Evolutionary conservation across 495 filamentous ascomycete species (phyloP), one percentile per base, ranked within the genome.

Genomic region (Aspergillus olivimuriae): DNA sequence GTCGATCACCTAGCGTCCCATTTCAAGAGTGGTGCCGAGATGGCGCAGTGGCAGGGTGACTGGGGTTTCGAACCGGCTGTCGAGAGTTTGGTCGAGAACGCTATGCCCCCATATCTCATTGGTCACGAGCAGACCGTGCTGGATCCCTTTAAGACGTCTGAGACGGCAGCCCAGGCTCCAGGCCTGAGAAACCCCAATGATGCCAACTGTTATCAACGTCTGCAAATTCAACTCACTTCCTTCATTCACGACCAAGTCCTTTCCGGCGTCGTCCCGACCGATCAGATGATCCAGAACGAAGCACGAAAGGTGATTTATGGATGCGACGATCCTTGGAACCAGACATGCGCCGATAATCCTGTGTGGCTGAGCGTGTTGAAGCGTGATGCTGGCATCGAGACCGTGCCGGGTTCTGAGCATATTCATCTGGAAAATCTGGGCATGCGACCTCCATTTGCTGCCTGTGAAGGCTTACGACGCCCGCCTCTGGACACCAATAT

Each of bases 41-140:
- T 88, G 83, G 74, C 72, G 31, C 78, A 86, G 59, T 88, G 84
- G 84, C 80, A 82, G 66, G 83, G 84, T 52, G 83, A 84, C 58
- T 87, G 84, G 83, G 84, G 84, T 65, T 87, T 88, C 44, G 84
- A 88, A 40, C 71, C 70, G 4, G 70, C 73, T 26, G 77, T 88
- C 40, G 70, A 81, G 47, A 72, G 77, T 52, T 70, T 84, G 55
- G 79, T 87, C 46, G 82, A 86, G 57, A 86, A 85, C 55, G 80
- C 80, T 24, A 82, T 85, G 46, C 83, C 82, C 0, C 80, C 81
- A 12, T 83, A 69, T 43, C 55, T 75, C 31, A 75, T 72, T 48
- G 69, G 60, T 14, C 58, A 65, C 11, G 72, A 73, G 37, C 57
- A 60, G 44, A 47, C 51, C 6, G 58, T 57, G n/a, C 46, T 58